Base-by-base conservation (phyloP, 2,329 filamentous ascomycete species). In the Nothophoma quercina region DNA sequence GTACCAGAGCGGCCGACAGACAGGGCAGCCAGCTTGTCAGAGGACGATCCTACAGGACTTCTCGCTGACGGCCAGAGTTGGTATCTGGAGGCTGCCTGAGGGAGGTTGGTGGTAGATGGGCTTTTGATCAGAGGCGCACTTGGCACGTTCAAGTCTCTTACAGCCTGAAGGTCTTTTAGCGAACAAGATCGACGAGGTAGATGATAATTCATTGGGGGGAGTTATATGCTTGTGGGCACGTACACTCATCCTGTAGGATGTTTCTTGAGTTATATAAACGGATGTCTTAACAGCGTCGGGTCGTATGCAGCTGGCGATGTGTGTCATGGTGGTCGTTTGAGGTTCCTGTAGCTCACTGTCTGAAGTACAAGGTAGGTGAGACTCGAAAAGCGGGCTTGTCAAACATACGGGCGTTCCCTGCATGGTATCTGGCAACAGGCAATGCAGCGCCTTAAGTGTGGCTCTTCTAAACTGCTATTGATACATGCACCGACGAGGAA, bases 221-320 rank as follows among this genome's bases (percentile, higher is more conserved):
- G 51, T 56, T 43, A 33, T 45, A 48, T 59, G 42, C 51, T 59
- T 47, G 36, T 56, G 55, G 49, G 51, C 44, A 70, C 70, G 70
- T 70, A 73, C 71, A 40, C 48, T 58, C 43, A 56, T 60, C 25
- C 54, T 67, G 56, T 60, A 60, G 65, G 71, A 68, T 53, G 70
- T 69, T 71, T 72, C 71, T 47, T 64, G 58, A 39, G 60, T 60
- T 74, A 75, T 74, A 73, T 74, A 74, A 71, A 72, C 62, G 54
- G 63, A 63, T 43, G 64, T 62, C 51, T 60, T 69, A 48, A 68
- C 63, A 61, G 64, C 63, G 44, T 64, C 65, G 34, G 60, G 67
- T 46, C 74, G 70, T 60, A 76, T 74, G 70, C 73, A 75, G 70
- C 73, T 74, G 67, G 74, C 72, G 63, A 77, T 77, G 69, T 77